Base-by-base conservation (phyloP, 305 asterid genomes). In the Solanum aculeatissimum region DNA sequence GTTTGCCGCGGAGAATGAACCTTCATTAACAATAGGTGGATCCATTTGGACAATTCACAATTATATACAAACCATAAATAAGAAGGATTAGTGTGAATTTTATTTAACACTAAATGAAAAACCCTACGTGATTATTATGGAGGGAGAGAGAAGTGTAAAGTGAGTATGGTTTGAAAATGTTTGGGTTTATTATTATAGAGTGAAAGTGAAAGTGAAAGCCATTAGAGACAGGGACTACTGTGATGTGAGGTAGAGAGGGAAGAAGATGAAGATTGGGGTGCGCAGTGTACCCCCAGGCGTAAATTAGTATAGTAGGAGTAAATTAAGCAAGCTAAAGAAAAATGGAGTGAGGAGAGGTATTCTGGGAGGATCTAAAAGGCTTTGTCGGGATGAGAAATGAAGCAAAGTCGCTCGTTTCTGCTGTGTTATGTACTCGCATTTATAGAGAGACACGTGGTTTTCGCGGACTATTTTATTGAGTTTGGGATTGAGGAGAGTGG, bases 11-110 rank as follows among this genome's bases (percentile, higher is more conserved):
- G 96, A 93, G 79, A 93, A 95, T 53, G 98, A 93, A 0, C 89
- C 91, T 86, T 93, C 95, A 77, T 91, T 94, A 8, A 94, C 86
- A 86, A 95, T 86, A 29, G 95, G 93, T 80, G 97, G 98, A 90
- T 95, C 98, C 98, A 95, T 95, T 88, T 83, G 15, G 27, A 27
- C 38, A 81, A 58, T 54, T 38, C 32, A 47, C 72, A 51, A 14
- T 82, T 49, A 60, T 8, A 82, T 42, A 32, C 32, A 53, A 53
- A 63, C 42, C n/a, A 63, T 27, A 32, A 8, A 66, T 63, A 66
- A 32, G 11, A 45, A 74, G n/a, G n/a, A 74, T 25, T 74, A 25
- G 42, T 74, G 60, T 74, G 81, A 45, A 45, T 15, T 72, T 45
- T 72, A 45, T 21, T 71, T 15, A 32, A 81, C 72, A 13, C 12